These are phyloP conservation scores for Pyrenochaeta sp. DNA, from an alignment of 2,329 filamentous ascomycete species.

Conservation along the genomic window DNA sequence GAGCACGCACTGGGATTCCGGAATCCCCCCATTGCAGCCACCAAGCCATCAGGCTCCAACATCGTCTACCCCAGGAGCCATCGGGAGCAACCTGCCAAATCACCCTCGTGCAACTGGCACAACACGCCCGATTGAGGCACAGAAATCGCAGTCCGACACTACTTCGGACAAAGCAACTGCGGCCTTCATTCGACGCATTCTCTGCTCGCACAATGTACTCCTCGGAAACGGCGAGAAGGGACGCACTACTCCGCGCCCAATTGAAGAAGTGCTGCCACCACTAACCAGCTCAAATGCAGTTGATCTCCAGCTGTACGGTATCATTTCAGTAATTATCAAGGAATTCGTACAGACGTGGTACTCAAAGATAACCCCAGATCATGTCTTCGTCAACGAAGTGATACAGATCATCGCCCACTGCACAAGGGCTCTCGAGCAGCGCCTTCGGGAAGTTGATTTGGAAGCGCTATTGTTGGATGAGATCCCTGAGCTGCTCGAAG, in stretches of 20 bases:
- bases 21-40: constrained; percentile 32
- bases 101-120: constrained; percentile 23
- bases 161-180: constrained; percentile 81
- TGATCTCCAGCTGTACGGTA: constrained; percentile 90
- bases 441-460: constrained; percentile 81
- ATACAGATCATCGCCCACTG: constrained; percentile 92
- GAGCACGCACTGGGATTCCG: constrained; percentile 30
- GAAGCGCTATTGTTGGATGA: constrained; percentile 87
- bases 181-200: constrained; percentile 80
- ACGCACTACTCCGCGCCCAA: constrained; percentile 69
- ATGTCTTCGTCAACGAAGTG: constrained; percentile 85
- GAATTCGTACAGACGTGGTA: constrained; percentile 97
- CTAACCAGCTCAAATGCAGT: constrained; percentile 94
- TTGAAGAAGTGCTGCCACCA: constrained; percentile 85
- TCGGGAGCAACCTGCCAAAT: constrained; percentile 20
- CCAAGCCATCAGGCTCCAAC: constrained; percentile 25
- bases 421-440: constrained; percentile 85
- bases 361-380: constrained; percentile 87
- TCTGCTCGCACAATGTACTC: constrained; percentile 73
- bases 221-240: constrained; percentile 60
- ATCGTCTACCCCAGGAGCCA: constrained; percentile 13
- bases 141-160: constrained; percentile 43
- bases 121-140: constrained; percentile 26
- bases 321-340: constrained; percentile 87
- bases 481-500: constrained; percentile 80